These are phyloP conservation scores for Capsicum chinense DNA, from an alignment of 257 asterid species.

Conservation along the genomic window DNA sequence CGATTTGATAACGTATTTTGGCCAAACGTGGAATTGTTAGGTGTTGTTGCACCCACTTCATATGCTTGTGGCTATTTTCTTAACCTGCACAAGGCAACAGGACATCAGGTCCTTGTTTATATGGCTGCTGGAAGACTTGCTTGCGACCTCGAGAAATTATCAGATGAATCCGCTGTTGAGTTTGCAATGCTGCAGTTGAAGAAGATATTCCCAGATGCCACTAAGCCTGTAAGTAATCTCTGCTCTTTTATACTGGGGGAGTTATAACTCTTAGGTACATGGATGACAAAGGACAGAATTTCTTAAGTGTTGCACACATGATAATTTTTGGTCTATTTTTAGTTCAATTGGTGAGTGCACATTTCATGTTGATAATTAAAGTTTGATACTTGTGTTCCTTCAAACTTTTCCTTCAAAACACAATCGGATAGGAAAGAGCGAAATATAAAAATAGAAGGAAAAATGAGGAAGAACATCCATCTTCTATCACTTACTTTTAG, in stretches of 20 bases:
- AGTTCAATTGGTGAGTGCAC: constrained; percentile 13
- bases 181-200: constrained; percentile 85
- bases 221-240: constrained; percentile 70
- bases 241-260: neutral
- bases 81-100: constrained; percentile 96
- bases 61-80: constrained; percentile 94
- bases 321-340: neutral
- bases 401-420: neutral
- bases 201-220: constrained; percentile 86
- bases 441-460: neutral
- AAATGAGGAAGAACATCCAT: constrained; percentile 26
- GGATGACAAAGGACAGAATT: neutral
- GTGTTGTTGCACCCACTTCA: constrained; percentile 81
- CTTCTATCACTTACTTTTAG: neutral
- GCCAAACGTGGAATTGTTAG: constrained; percentile 94
- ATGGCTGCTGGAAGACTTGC: constrained; percentile 99
- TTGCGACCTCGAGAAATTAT: constrained; percentile 83
- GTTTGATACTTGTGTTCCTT: neutral
- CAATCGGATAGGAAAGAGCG: neutral
- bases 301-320: neutral
- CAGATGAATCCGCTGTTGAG: constrained; percentile 72
- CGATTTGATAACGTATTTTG: constrained; percentile 78
- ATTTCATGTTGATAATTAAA: neutral
- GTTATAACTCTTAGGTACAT: neutral
- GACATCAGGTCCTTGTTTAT: constrained; percentile 86